phyloP scores from a whole-genome alignment of 2,329 filamentous ascomycete genomes.

The Hymenoscyphus scutula region DNA sequence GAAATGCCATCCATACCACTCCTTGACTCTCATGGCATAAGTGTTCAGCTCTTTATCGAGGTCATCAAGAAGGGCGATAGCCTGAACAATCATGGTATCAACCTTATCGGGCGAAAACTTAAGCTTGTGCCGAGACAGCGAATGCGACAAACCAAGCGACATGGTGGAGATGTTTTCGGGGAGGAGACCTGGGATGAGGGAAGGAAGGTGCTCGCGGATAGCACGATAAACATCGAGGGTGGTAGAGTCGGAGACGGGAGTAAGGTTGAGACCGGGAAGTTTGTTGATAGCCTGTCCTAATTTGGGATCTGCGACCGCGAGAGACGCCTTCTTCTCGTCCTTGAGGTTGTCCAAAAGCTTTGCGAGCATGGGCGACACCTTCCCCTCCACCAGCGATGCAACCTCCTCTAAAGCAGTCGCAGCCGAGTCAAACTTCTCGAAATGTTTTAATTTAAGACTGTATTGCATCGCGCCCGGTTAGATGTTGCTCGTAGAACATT shows the following conservation, averaged over 20 bases:
- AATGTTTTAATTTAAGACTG: slow-evolving; percentile 93
- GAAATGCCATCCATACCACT: slow-evolving; percentile 99
- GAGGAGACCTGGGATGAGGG: slow-evolving; percentile 83
- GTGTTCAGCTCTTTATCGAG: slow-evolving; percentile 98
- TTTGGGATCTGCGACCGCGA: slow-evolving; percentile 92
- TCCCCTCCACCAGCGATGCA: slow-evolving; percentile 83
- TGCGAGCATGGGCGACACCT: slow-evolving; percentile 84
- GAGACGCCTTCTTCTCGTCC: slow-evolving; percentile 93
- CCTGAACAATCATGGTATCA: slow-evolving; percentile 99
- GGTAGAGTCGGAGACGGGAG: slow-evolving; percentile 75
- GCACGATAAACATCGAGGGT: slow-evolving; percentile 91
- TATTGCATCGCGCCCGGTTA: slow-evolving; percentile 21
- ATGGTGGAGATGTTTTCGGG: slow-evolving; percentile 89
- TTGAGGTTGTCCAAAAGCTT: slow-evolving; percentile 85
- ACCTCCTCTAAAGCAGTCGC: slow-evolving; percentile 88
- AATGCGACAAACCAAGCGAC: slow-evolving; percentile 94
- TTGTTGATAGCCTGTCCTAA: slow-evolving; percentile 90
- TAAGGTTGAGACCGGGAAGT: slow-evolving; percentile 82
- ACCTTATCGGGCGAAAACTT: slow-evolving; percentile 99
- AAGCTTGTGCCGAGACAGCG: slow-evolving; percentile 93
- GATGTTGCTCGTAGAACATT: slow-evolving; percentile 14
- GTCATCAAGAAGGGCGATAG: slow-evolving; percentile 89
- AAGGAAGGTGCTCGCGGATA: slow-evolving; percentile 85
- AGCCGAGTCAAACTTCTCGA: slow-evolving; percentile 95
- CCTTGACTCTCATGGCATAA: slow-evolving; percentile 98